Conservation (phyloP, 768 basidiomycete genomes). For the Amanita muscaria region DNA sequence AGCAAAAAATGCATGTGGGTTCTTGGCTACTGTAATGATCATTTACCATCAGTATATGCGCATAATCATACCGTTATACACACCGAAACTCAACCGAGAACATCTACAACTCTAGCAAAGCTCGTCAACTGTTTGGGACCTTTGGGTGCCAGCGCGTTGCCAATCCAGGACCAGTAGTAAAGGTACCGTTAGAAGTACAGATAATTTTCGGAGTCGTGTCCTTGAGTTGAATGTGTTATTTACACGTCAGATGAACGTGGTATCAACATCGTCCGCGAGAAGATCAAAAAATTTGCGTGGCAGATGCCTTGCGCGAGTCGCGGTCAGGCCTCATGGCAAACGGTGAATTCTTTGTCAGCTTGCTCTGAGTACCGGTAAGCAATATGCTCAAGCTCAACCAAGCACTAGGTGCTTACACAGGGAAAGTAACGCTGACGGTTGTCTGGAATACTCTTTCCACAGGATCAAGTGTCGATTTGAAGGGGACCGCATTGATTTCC, state of each 20-base stretch:
- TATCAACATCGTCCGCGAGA: conserved; percentile 93
- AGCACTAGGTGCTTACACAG: conserved; percentile 57
- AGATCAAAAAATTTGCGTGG: conserved; percentile 96
- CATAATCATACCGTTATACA: too few relatives aligned
- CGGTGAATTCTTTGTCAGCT: conserved; percentile 96
- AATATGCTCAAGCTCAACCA: conserved; percentile 4
- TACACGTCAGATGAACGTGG: conserved; percentile 99
- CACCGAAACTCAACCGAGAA: too few relatives aligned
- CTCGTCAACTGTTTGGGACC: conserved; percentile 95
- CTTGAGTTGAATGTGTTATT: conserved; percentile 96
- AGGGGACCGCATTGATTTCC: conserved; percentile 91
- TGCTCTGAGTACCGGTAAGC: conserved; percentile 40
- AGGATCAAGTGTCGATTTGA: conserved; percentile 97
- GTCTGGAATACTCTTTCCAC: conserved; percentile 99
- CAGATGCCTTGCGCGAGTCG: conserved; percentile 90
- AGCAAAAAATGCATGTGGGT: too few relatives aligned
- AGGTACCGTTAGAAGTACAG: conserved; percentile 67
- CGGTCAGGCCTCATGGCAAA: conserved; percentile 95
- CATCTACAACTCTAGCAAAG: conserved; percentile 89
- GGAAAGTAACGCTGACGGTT: conserved; percentile 99
- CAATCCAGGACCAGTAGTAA: too few relatives aligned
- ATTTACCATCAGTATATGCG: too few relatives aligned
- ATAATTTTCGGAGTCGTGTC: conserved; percentile 87
- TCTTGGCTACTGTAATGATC: too few relatives aligned
- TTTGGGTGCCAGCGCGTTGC: too few relatives aligned